Evolutionary conservation across 495 filamentous ascomycete genomes (phyloP), one percentile per base, ranked within the genome.

Genomic region (Cladorrhinum samala): DNA sequence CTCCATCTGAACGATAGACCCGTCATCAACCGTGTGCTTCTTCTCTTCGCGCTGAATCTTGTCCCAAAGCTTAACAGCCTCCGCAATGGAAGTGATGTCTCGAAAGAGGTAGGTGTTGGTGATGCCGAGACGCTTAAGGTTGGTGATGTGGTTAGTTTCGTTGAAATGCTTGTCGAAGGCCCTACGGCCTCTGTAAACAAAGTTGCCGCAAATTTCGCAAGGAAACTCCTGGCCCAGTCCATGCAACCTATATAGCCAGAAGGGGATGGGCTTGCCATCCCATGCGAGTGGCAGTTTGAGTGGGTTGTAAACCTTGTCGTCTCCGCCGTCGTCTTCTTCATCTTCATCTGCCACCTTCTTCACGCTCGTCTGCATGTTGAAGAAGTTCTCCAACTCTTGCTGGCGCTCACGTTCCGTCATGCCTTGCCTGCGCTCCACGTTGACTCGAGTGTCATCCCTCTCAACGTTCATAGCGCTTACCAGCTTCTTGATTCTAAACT

Each of bases 81-180:
- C 87, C 16, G 89, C 86, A 39, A 98, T 97, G 38, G 81, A 80
- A 3, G 87, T 96, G 49, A 98, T 97, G 62, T 98, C 94, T 24
- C 91, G 75, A 75, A 97, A 98, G 4, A 98, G 75, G 42, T 86
- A 85, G 9, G 90, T 94, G 57, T 95, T 91, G 0, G 88, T 94
- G 59, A 98, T 91, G 1, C 93, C 93, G 43, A 98, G 70, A 61
- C 91, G 95, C 64, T 93, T 93, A 56, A 98, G 68, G 3, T 94
- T 94, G 58, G 94, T 89, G 33, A 95, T 87, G 64, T 98, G 93
- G 48, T 87, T 74, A 9, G 89, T 84, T 67, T 97, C 93, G 53
- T 89, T 91, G 72, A 98, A 98, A 63, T 98, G 93, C 76, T 97
- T 98, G 63, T 98, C 93, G 53, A 96, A 98, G 1, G 91, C 92